Percentiles rank a stretch among this genome's conserved stretches.
Evolutionary conservation across 129 eudicot species (phyloP).

Genomic region (Lactuca sativa): DNA sequence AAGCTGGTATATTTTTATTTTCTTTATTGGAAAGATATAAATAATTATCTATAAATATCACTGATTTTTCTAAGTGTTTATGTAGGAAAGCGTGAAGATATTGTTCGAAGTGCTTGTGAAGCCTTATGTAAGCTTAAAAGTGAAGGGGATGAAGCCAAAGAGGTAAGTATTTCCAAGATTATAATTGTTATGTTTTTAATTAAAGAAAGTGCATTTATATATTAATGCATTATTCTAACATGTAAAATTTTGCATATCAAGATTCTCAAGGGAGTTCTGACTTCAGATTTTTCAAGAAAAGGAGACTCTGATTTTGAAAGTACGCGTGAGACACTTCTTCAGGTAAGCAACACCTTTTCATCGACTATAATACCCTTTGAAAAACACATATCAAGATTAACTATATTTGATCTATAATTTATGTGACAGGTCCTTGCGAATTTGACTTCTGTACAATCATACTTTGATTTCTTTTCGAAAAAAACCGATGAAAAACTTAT

Average conservation of each 20-base stretch:
- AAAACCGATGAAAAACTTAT: constrained; percentile 61
- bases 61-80: not conserved
- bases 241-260: constrained; percentile 30
- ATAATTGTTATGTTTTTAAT: not conserved
- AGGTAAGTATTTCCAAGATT: constrained; percentile 38
- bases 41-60: not conserved
- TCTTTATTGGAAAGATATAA: constrained; percentile 7
- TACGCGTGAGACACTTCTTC: constrained; percentile 87
- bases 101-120: constrained; percentile 60
- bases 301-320: constrained; percentile 59
- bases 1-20: constrained; percentile 43
- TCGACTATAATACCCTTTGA: too few relatives aligned
- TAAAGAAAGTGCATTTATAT: not conserved
- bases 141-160: constrained; percentile 80
- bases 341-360: constrained; percentile 40
- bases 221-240: not conserved
- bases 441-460: constrained; percentile 78
- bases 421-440: constrained; percentile 74
- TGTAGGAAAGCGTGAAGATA: constrained; percentile 56
- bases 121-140: constrained; percentile 67
- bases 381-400: not conserved
- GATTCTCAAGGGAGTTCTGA: constrained; percentile 64
- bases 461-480: constrained; percentile 69
- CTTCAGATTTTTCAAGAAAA: constrained; percentile 50
- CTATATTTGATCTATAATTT: constrained; percentile 7